phyloP scores from a whole-genome alignment of 805 yeast species.

The Cyberlindnera euphorbiiphila region DNA sequence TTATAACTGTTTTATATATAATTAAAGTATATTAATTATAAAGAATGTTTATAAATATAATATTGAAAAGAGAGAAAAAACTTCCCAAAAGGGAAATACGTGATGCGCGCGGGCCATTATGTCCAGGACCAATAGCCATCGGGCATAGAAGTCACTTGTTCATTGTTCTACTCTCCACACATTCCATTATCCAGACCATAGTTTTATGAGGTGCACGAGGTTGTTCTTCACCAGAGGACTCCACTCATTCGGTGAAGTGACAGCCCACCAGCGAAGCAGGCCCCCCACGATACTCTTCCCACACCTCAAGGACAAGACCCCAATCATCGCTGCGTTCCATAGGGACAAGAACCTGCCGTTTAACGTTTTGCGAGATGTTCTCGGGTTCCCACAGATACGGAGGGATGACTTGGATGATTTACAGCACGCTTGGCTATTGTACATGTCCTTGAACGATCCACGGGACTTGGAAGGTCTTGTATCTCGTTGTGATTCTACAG shows the following conservation, averaged over 20 bases:
- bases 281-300: slow-evolving; percentile 11
- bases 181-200: no score
- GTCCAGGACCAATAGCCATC: no score
- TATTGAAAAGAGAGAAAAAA: no score
- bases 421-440: slow-evolving; percentile 17
- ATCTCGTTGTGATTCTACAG: background rate
- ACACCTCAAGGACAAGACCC: slow-evolving; percentile 17
- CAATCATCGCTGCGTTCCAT: slow-evolving; percentile 13
- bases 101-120: no score
- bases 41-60: no score
- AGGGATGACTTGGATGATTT: slow-evolving; percentile 7
- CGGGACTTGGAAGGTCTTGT: slow-evolving; percentile 4
- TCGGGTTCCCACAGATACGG: slow-evolving; percentile 12
- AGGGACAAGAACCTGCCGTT: slow-evolving; percentile 18
- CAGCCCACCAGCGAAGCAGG: background rate
- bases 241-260: background rate
- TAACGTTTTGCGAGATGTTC: slow-evolving; percentile 21
- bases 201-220: no score
- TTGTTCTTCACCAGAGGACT: no score
- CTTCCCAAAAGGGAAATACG: no score
- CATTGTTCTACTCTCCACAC: no score
- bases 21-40: no score
- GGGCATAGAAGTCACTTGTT: no score
- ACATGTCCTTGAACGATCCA: slow-evolving; percentile 13
- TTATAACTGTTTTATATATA: no score